phyloP scores from a whole-genome alignment of 495 filamentous ascomycete species.

The Penicillium coprophilum region DNA sequence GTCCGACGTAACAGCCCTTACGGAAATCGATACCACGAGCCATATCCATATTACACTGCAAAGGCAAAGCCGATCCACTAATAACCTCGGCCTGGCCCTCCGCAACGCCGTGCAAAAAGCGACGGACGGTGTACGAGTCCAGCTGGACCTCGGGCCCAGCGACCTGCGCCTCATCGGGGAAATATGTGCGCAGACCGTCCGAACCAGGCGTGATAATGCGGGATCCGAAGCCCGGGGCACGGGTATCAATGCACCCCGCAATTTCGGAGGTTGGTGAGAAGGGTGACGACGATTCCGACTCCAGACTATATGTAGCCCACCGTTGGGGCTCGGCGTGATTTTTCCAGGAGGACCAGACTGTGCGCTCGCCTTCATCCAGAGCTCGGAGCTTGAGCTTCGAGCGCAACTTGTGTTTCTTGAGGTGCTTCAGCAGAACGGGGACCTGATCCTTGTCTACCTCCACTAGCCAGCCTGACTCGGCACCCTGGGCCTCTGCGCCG shows the following conservation, averaged over 20 bases:
- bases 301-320: conserved; percentile 49
- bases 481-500: conserved; percentile 23
- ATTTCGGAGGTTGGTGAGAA: conserved; percentile 27
- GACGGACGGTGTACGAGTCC: conserved; percentile 61
- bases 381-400: conserved; percentile 69
- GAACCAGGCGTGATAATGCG: conserved; percentile 52
- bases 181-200: conserved; percentile 39
- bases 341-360: conserved; percentile 69
- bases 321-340: conserved; percentile 37
- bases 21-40: conserved; percentile 82
- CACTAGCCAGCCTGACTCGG: conserved; percentile 66
- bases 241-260: conserved; percentile 55
- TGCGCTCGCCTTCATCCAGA: conserved; percentile 60
- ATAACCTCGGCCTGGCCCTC: conserved; percentile 82
- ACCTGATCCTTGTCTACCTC: conserved; percentile 74
- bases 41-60: conserved; percentile 82
- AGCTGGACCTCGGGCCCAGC: conserved; percentile 37
- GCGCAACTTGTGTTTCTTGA: conserved; percentile 81
- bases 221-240: conserved; percentile 68
- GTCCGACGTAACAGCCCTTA: conserved; percentile 96
- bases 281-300: conserved; percentile 34
- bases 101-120: conserved; percentile 75
- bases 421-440: conserved; percentile 59
- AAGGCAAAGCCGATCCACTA: conserved; percentile 66
- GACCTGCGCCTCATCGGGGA: conserved; percentile 39